Conservation (phyloP, 179 eudicot species). For the Vitellaria paradoxa region DNA sequence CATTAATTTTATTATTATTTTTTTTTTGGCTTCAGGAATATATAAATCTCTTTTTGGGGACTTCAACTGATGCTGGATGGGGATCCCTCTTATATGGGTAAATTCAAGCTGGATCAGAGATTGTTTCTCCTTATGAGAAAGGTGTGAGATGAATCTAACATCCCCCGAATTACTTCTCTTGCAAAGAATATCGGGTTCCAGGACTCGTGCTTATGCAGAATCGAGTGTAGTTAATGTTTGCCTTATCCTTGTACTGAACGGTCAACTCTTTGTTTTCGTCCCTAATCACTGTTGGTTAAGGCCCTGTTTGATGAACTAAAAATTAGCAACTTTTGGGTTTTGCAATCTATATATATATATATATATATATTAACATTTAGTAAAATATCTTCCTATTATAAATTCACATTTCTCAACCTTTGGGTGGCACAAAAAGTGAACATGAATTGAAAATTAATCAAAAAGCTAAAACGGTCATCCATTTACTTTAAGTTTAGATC, state of each 20-base stretch:
- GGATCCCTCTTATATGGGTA: slow-evolving; percentile 28
- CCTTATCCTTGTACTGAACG: background rate
- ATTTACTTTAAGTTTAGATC: too few species aligned
- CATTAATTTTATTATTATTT: background rate
- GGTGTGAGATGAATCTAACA: slow-evolving; percentile 16
- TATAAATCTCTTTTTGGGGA: slow-evolving; percentile 58
- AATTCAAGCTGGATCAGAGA: slow-evolving; percentile 44
- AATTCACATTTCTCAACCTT: too few species aligned
- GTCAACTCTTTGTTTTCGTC: background rate
- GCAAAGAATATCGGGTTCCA: background rate
- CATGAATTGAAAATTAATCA: too few species aligned
- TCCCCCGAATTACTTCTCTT: background rate
- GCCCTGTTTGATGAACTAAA: too few species aligned
- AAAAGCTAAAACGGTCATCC: too few species aligned
- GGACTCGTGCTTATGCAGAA: background rate
- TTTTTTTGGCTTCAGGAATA: slow-evolving; percentile 25
- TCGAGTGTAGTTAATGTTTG: background rate
- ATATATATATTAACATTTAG: too few species aligned
- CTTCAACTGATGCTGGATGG: slow-evolving; percentile 56
- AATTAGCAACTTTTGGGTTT: too few species aligned
- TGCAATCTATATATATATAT: too few species aligned
- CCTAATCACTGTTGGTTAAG: background rate
- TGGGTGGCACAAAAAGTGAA: too few species aligned
- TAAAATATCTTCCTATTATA: too few species aligned
- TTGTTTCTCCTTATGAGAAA: slow-evolving; percentile 52